Conservation (phyloP, 768 basidiomycete species). For the Exidia glandulosa region DNA sequence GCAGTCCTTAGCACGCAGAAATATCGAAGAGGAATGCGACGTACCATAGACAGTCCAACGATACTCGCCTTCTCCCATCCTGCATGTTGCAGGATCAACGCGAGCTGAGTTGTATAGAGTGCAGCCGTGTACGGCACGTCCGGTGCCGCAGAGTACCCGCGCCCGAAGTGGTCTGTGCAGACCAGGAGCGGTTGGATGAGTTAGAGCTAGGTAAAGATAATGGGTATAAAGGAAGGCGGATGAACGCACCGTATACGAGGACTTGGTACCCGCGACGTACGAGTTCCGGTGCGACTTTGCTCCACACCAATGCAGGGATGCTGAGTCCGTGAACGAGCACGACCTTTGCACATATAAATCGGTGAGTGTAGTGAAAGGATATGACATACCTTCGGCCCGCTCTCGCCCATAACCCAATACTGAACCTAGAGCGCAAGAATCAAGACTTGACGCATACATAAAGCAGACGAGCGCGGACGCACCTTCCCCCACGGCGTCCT, state of each 20-base stretch:
- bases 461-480: no score
- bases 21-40: slow-evolving; percentile 3
- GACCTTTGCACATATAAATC: slow-evolving; percentile 37
- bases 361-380: neutral
- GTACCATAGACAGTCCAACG: slow-evolving; percentile 68
- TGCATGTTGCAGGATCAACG: slow-evolving; percentile 69
- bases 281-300: slow-evolving; percentile 56
- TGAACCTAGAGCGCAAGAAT: no score
- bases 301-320: slow-evolving; percentile 68
- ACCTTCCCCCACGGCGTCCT: neutral
- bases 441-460: no score
- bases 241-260: slow-evolving; percentile 59
- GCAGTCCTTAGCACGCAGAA: neutral
- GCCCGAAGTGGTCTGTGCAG: slow-evolving; percentile 59
- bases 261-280: slow-evolving; percentile 61
- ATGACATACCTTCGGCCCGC: slow-evolving; percentile 24
- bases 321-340: slow-evolving; percentile 70
- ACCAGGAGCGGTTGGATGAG: no score
- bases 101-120: slow-evolving; percentile 68
- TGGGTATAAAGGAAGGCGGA: neutral
- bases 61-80: slow-evolving; percentile 58
- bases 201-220: neutral
- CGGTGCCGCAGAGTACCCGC: slow-evolving; percentile 77
- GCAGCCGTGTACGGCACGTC: slow-evolving; percentile 51
- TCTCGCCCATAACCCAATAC: slow-evolving; percentile 17